A percentile compares a stretch with the other conserved stretches of the same genome.
These are phyloP conservation scores for Gossypium bickii DNA, from an alignment of 345 rosid species.

Conservation along the genomic window DNA sequence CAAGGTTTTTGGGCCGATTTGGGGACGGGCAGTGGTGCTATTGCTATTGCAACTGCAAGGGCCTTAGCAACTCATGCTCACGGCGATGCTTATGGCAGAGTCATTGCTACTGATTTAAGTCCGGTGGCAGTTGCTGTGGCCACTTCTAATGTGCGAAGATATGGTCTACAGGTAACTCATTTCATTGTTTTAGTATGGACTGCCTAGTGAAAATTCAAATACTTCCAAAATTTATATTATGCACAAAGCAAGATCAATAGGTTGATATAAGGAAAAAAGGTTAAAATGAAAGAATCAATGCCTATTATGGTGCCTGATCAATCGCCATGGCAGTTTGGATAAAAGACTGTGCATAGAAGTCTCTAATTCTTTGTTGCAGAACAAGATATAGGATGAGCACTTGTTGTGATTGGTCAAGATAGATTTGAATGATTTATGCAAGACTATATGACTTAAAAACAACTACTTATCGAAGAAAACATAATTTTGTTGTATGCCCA, in stretches of 20 bases:
- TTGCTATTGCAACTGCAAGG: conserved; percentile 70
- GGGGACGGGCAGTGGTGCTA: conserved; percentile 89
- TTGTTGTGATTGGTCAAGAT: not conserved
- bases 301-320: not conserved
- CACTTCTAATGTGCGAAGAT: conserved; percentile 58
- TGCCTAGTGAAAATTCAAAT: not conserved
- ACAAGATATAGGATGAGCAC: not conserved
- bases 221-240: not conserved
- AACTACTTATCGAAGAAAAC: not conserved
- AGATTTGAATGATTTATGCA: not conserved
- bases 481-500: not conserved
- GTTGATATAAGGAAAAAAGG: not conserved
- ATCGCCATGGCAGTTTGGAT: not conserved
- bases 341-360: not conserved
- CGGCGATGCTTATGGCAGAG: conserved; percentile 34
- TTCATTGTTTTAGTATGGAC: not conserved
- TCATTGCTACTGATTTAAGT: conserved; percentile 77
- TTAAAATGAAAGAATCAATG: not conserved
- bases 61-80: conserved; percentile 23
- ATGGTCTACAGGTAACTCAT: conserved; percentile 52
- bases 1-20: conserved; percentile 79
- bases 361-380: not conserved
- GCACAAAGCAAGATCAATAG: not conserved
- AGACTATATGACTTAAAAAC: not conserved
- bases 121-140: conserved; percentile 60